A percentile compares a stretch with the other conserved stretches of the same genome.
Conservation (phyloP, 768 basidiomycete genomes). For the Suillus decipiens region DNA sequence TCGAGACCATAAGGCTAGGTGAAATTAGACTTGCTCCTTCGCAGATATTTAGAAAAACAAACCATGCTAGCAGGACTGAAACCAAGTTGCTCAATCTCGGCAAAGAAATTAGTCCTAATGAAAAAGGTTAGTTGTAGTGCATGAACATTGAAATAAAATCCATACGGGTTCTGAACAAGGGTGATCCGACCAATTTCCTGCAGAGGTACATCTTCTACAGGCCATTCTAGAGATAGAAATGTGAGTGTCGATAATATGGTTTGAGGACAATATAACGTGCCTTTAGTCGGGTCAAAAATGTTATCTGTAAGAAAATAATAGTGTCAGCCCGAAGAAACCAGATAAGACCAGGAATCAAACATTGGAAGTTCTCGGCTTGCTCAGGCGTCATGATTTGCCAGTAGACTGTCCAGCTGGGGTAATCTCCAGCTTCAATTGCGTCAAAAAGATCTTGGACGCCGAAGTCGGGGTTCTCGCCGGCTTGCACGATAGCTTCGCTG, state of each 20-base stretch:
- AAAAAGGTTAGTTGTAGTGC: constrained; percentile 1
- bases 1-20: constrained; percentile 38
- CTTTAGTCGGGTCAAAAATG: constrained; percentile 52
- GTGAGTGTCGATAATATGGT: neutral
- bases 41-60: constrained; percentile 1
- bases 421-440: constrained; percentile 52
- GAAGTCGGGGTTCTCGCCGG: constrained; percentile 50
- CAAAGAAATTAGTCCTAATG: constrained; percentile 30
- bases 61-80: constrained; percentile 55
- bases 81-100: constrained; percentile 44
- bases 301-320: constrained; percentile 37
- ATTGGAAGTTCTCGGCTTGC: constrained; percentile 50
- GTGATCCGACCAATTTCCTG: constrained; percentile 41
- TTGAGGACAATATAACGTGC: constrained; percentile 16
- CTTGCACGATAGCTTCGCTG: constrained; percentile 37
- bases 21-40: neutral
- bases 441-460: constrained; percentile 56
- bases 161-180: constrained; percentile 38
- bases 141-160: constrained; percentile 15
- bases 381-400: constrained; percentile 55
- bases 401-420: constrained; percentile 59
- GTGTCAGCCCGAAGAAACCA: constrained; percentile 1
- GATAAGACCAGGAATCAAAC: constrained; percentile 18
- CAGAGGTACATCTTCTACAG: constrained; percentile 33
- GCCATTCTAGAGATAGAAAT: constrained; percentile 33